A percentile compares a stretch with the other conserved stretches of the same genome.
Evolutionary conservation across 2,329 filamentous ascomycete species (phyloP).

Genomic region (Xylaria polymorpha): DNA sequence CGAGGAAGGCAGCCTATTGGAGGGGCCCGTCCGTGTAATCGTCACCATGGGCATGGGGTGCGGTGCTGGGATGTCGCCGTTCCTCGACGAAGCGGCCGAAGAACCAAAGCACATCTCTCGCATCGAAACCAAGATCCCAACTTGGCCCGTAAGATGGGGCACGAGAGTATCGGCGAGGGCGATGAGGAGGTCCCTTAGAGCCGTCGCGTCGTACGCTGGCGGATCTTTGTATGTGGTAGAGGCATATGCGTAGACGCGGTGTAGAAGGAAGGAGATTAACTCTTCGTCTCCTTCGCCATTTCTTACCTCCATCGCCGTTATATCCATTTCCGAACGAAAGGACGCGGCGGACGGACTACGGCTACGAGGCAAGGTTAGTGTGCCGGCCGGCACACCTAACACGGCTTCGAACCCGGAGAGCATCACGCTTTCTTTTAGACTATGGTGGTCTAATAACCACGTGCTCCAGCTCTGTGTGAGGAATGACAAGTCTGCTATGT

Average conservation of each 20-base stretch:
- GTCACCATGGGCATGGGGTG: slow-evolving; percentile 26
- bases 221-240: slow-evolving; percentile 29
- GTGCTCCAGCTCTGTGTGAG: slow-evolving; percentile 49
- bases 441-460: slow-evolving; percentile 50
- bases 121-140: slow-evolving; percentile 33
- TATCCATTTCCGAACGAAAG: neutral
- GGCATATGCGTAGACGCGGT: slow-evolving; percentile 36
- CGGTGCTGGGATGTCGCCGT: neutral
- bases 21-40: slow-evolving; percentile 20
- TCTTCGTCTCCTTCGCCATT: slow-evolving; percentile 22
- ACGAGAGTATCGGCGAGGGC: slow-evolving; percentile 33
- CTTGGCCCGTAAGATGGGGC: slow-evolving; percentile 36
- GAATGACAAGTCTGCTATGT: slow-evolving; percentile 50
- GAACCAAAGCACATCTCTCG: slow-evolving; percentile 35
- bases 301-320: neutral
- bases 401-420: slow-evolving; percentile 49
- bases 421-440: slow-evolving; percentile 47
- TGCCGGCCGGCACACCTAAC: slow-evolving; percentile 40
- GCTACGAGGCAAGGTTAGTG: slow-evolving; percentile 30
- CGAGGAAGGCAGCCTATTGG: neutral
- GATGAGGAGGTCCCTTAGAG: slow-evolving; percentile 24
- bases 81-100: neutral
- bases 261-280: slow-evolving; percentile 28
- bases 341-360: neutral
- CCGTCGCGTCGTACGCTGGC: slow-evolving; percentile 20